phyloP scores from a whole-genome alignment of 345 rosid species.

The Mallotus nudiflorus region DNA sequence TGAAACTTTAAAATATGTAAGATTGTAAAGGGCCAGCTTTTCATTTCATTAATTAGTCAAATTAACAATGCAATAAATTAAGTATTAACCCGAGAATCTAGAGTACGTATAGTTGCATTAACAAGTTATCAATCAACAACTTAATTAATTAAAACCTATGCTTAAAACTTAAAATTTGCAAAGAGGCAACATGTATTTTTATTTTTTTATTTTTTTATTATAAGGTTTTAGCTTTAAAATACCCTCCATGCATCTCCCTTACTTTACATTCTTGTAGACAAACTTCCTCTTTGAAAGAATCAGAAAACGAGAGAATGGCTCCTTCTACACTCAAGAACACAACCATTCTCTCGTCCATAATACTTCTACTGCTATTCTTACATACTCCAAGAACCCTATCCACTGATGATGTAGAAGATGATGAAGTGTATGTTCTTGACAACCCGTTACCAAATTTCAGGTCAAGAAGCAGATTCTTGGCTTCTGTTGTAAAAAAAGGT shows the following conservation, averaged over 20 bases:
- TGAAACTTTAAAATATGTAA: too few species aligned
- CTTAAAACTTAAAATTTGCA: background rate
- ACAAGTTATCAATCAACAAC: background rate
- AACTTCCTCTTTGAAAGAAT: too few species aligned
- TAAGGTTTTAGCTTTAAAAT: conserved; percentile 26
- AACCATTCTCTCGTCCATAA: conserved; percentile 25
- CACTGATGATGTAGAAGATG: conserved; percentile 29
- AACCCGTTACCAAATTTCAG: conserved; percentile 14
- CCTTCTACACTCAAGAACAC: conserved; percentile 24
- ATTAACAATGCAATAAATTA: background rate
- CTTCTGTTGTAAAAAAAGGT: conserved; percentile 45
- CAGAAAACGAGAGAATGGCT: conserved; percentile 20
- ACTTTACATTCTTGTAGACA: background rate
- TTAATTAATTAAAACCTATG: background rate
- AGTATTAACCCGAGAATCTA: conserved; percentile 20
- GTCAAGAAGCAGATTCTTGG: conserved; percentile 41
- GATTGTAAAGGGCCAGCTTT: too few species aligned
- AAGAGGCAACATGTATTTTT: conserved; percentile 8
- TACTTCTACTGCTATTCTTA: conserved; percentile 10
- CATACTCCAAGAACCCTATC: conserved; percentile 12
- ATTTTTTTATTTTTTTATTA: too few species aligned
- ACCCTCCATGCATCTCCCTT: conserved; percentile 15
- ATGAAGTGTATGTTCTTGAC: conserved; percentile 39
- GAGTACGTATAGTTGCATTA: background rate
- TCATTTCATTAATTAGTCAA: conserved; percentile 5